Percentiles rank a stretch among this genome's conserved stretches.
These are phyloP conservation scores for Phytopythium ostracodes DNA, from an alignment of 352 stramenopile genomes.

Conservation along the genomic window DNA sequence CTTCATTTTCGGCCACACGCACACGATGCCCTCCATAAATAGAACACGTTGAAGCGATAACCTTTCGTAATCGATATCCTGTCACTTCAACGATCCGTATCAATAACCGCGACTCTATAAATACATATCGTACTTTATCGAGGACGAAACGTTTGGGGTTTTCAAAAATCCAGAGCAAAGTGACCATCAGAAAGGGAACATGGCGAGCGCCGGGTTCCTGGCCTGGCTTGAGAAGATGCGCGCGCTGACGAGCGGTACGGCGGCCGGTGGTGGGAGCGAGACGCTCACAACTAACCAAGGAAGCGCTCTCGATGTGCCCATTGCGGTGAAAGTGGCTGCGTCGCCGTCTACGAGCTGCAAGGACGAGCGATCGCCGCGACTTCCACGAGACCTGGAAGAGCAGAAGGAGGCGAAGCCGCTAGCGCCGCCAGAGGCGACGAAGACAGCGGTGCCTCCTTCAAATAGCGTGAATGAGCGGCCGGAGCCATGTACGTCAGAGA, in stretches of 20 bases:
- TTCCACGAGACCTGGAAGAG: neutral
- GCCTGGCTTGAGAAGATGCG: neutral
- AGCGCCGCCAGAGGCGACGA: neutral
- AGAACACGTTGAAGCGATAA: neutral
- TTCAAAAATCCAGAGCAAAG: neutral
- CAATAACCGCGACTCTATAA: neutral
- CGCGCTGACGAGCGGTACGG: neutral
- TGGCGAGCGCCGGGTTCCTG: neutral
- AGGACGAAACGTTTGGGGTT: neutral
- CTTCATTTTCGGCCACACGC: neutral
- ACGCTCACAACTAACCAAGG: neutral
- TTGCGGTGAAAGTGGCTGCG: neutral
- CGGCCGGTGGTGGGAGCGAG: neutral
- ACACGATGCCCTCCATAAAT: neutral
- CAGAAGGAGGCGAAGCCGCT: neutral
- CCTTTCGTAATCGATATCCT: neutral
- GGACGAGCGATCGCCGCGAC: neutral
- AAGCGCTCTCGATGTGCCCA: neutral
- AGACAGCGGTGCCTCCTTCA: neutral
- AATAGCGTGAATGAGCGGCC: too few species aligned
- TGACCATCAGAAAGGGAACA: neutral
- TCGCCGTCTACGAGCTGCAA: neutral
- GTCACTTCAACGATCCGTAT: neutral
- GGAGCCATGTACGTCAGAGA: too few species aligned
- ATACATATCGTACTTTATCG: neutral